A percentile compares a stretch with the other conserved stretches of the same genome.
Conservation (phyloP, 2,329 filamentous ascomycete species). For the Escovopsis sp. region DNA sequence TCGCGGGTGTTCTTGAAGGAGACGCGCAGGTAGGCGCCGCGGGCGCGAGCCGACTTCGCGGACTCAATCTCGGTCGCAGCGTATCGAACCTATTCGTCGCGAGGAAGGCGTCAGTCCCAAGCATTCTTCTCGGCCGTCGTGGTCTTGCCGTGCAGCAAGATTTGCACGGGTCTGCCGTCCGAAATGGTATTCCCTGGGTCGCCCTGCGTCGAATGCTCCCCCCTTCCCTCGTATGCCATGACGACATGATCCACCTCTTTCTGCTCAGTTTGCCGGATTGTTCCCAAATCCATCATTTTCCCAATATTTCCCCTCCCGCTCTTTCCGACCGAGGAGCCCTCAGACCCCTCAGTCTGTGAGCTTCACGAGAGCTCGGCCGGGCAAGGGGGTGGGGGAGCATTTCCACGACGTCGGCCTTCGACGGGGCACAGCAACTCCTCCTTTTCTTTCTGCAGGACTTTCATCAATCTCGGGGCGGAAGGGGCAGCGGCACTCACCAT, state of each 20-base stretch:
- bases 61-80: constrained; percentile 75
- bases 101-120: constrained; percentile 11
- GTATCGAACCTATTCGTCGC: constrained; percentile 67
- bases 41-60: constrained; percentile 91
- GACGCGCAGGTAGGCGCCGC: constrained; percentile 96
- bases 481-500: constrained; percentile 34
- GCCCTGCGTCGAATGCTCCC: neutral
- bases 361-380: neutral
- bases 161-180: too few relatives aligned
- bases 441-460: constrained; percentile 1
- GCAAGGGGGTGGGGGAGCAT: too few relatives aligned
- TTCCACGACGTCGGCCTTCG: too few relatives aligned
- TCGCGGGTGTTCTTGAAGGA: constrained; percentile 99
- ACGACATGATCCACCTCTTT: too few relatives aligned
- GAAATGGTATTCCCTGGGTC: too few relatives aligned
- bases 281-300: neutral
- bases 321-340: neutral
- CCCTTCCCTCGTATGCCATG: neutral
- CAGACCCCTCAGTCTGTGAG: too few relatives aligned
- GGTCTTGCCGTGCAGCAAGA: too few relatives aligned
- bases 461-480: constrained; percentile 4
- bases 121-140: too few relatives aligned
- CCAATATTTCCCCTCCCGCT: neutral
- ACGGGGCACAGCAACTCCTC: neutral
- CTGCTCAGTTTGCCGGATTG: neutral